Base-by-base conservation (phyloP, 495 filamentous ascomycete species). In the Lophiotrema nucula region DNA sequence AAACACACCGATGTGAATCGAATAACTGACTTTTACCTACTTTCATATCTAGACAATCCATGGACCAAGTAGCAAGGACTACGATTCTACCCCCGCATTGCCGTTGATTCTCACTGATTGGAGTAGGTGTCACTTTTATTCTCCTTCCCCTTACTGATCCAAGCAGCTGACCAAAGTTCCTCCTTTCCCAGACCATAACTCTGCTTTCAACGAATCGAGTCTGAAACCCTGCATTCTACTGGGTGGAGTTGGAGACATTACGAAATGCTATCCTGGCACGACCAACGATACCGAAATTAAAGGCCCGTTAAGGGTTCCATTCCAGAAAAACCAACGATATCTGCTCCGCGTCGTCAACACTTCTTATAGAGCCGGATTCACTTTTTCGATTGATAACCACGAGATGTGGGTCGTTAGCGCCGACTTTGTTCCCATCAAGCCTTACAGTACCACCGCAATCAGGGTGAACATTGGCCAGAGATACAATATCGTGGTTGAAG, bases 231-330 rank as follows among this genome's bases (percentile, higher is more conserved):
- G 70, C 31, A 16, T 45, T 18, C 21, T 23, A 19, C 66, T 46
- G 12, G 67, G 57, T 35, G 62, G 43, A 46, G 27, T 53, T 10
- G 2, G n/a, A 8, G 31, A 35, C 31, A 8, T 8, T 8, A n/a
- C n/a, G n/a, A n/a, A n/a, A n/a, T n/a, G n/a, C n/a, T n/a, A n/a
- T n/a, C n/a, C n/a, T n/a, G n/a, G n/a, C n/a, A n/a, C n/a, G n/a
- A n/a, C n/a, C n/a, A n/a, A n/a, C 31, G n/a, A 35, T 35, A 47
- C 35, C 11, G n/a, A n/a, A n/a, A n/a, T 60, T 47, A 25, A 25
- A 67, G 31, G n/a, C n/a, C n/a, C n/a, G n/a, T n/a, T 74, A 73
- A 55, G 66, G 59, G 23, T 69, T 77, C 66, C 71, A 69, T n/a
- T 61, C 67, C 11, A 69, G 67, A 22, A 72, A 70, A 47, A 69